These are phyloP conservation scores for Alternaria incomplexa DNA, from an alignment of 2,329 filamentous ascomycete genomes.

Conservation along the genomic window DNA sequence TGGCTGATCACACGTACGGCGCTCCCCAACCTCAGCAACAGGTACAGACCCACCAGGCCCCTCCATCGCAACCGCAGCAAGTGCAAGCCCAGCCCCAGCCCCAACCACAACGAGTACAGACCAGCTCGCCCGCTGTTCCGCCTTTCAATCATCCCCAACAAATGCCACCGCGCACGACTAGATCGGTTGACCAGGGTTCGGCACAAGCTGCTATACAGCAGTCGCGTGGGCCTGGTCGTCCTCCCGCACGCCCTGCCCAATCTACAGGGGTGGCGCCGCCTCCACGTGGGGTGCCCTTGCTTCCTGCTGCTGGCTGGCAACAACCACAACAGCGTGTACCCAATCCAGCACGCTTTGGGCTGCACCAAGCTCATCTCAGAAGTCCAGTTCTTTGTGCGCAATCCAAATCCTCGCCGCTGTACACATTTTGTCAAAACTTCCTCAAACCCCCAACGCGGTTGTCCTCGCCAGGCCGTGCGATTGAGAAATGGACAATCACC, in stretches of 20 bases:
- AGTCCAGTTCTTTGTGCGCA: constrained; percentile 56
- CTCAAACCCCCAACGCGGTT: constrained; percentile 55
- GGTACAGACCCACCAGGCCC: not conserved
- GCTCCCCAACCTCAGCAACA: not conserved
- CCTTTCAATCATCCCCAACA: not conserved
- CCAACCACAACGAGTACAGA: not conserved
- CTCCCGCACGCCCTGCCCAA: not conserved
- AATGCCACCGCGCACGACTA: not conserved
- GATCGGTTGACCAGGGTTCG: not conserved
- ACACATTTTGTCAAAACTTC: constrained; percentile 64
- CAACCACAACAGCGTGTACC: constrained; percentile 51
- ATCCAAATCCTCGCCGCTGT: constrained; percentile 47
- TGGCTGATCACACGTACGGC: not conserved
- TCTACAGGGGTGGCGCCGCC: not conserved
- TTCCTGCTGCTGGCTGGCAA: constrained; percentile 45
- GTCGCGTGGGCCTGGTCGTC: not conserved
- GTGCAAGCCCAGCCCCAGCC: not conserved
- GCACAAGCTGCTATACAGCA: constrained; percentile 12
- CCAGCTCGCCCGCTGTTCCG: not conserved
- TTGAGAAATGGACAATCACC: constrained; percentile 57
- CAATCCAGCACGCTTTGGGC: constrained; percentile 55
- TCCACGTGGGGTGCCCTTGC: constrained; percentile 13
- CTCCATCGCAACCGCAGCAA: not conserved
- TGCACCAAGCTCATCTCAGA: constrained; percentile 65
- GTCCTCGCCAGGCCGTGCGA: constrained; percentile 40